Evolutionary conservation across 106 monocot genomes (phyloP).

Genomic region (Amphibolis antarctica): DNA sequence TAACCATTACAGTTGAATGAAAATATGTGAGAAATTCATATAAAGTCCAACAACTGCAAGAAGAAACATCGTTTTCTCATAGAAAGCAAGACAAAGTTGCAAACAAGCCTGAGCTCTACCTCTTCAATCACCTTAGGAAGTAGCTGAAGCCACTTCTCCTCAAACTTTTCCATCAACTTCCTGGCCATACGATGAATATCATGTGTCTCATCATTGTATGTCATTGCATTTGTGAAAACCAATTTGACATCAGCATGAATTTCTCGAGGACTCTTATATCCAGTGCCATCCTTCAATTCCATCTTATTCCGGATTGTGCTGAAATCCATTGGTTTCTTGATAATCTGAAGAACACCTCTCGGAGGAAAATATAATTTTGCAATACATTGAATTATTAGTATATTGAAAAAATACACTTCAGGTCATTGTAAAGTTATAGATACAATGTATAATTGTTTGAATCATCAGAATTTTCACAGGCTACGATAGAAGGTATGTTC

Average conservation of each 20-base stretch:
- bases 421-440: too few species aligned
- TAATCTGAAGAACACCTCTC: too few species aligned
- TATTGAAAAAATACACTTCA: too few species aligned
- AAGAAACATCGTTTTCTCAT: not conserved
- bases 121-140: slow-evolving; percentile 89
- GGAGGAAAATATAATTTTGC: too few species aligned
- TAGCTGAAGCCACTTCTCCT: slow-evolving; percentile 85
- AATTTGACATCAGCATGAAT: slow-evolving; percentile 90
- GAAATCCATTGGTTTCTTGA: slow-evolving; percentile 95
- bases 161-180: slow-evolving; percentile 71
- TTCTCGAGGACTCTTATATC: slow-evolving; percentile 75
- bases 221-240: slow-evolving; percentile 94
- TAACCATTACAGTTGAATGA: slow-evolving; percentile 5
- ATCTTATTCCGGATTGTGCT: slow-evolving; percentile 60
- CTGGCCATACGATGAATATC: slow-evolving; percentile 83
- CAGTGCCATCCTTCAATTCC: slow-evolving; percentile 61
- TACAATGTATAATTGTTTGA: too few species aligned
- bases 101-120: slow-evolving; percentile 19
- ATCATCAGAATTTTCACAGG: too few species aligned
- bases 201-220: slow-evolving; percentile 62
- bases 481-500: too few species aligned
- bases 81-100: not conserved
- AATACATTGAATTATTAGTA: too few species aligned
- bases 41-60: not conserved
- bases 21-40: not conserved